Percentiles rank a stretch among this genome's conserved stretches.
Evolutionary conservation across 306 rosid species (phyloP).

Genomic region (Erythrophleum fordii): DNA sequence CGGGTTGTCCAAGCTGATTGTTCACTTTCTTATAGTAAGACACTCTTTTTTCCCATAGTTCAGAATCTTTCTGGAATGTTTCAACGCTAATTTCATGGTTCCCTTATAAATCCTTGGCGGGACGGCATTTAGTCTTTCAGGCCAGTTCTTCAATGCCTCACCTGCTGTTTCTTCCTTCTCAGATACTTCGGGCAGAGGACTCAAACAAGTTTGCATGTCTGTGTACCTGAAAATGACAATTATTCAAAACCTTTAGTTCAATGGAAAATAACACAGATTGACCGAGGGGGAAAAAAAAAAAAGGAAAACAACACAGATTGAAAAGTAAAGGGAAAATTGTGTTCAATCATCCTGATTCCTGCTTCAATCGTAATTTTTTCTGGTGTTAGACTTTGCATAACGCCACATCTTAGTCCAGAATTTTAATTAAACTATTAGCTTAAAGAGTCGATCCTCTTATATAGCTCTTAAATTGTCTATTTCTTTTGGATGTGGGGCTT

Average conservation of each 20-base stretch:
- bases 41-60: conserved; percentile 70
- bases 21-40: conserved; percentile 63
- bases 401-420: no score
- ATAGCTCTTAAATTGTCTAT: no score
- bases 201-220: conserved; percentile 74
- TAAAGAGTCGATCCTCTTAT: no score
- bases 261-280: no score
- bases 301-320: no score
- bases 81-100: conserved; percentile 51
- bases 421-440: no score
- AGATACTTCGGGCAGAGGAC: conserved; percentile 69
- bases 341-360: no score
- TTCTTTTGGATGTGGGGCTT: no score
- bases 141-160: conserved; percentile 70
- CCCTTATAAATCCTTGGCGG: conserved; percentile 79
- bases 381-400: no score
- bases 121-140: conserved; percentile 57
- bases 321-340: no score
- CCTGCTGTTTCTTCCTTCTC: conserved; percentile 64
- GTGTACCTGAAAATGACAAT: conserved; percentile 59
- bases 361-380: no score
- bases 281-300: no score
- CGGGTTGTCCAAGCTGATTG: conserved; percentile 56
- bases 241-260: not conserved
- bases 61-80: conserved; percentile 52